These are phyloP conservation scores for Pythium pyrilobum DNA, from an alignment of 352 stramenopile species.

Conservation along the genomic window DNA sequence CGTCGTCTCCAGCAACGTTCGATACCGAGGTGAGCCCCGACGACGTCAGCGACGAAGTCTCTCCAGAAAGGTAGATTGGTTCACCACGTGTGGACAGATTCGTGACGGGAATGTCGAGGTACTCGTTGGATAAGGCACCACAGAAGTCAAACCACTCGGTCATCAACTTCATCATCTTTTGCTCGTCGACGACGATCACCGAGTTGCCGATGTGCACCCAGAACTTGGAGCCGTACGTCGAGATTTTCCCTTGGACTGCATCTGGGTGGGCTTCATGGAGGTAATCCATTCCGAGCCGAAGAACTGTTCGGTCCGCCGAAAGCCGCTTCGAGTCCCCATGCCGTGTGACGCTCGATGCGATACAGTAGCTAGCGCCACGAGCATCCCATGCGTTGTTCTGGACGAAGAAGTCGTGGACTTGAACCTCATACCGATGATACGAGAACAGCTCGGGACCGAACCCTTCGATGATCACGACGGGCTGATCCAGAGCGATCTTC, in stretches of 20 bases:
- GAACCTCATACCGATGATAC: constrained; percentile 71
- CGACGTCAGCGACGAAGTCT: constrained; percentile 20
- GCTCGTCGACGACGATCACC: constrained; percentile 64
- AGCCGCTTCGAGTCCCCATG: constrained; percentile 13
- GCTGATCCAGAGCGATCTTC: constrained; percentile 45
- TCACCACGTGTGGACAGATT: not conserved
- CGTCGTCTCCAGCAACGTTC: constrained; percentile 4
- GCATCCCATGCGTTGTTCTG: constrained; percentile 53
- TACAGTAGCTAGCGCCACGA: constrained; percentile 46
- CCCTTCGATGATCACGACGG: constrained; percentile 51
- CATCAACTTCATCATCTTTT: constrained; percentile 62
- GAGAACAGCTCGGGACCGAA: constrained; percentile 78
- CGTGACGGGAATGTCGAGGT: constrained; percentile 5
- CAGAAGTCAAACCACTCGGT: constrained; percentile 59
- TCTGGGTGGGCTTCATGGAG: constrained; percentile 66
- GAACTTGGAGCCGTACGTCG: constrained; percentile 72
- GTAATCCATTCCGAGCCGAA: constrained; percentile 63
- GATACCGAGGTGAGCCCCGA: constrained; percentile 13
- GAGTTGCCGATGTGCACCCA: constrained; percentile 59
- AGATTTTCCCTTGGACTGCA: constrained; percentile 30
- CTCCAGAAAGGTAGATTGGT: constrained; percentile 6
- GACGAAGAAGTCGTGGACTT: constrained; percentile 68
- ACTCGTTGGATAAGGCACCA: constrained; percentile 46
- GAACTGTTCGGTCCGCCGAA: constrained; percentile 12
- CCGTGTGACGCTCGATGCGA: constrained; percentile 63